phyloP scores from a whole-genome alignment of 192 early-diverging fungal genomes.

The Geranomyces michiganensis region DNA sequence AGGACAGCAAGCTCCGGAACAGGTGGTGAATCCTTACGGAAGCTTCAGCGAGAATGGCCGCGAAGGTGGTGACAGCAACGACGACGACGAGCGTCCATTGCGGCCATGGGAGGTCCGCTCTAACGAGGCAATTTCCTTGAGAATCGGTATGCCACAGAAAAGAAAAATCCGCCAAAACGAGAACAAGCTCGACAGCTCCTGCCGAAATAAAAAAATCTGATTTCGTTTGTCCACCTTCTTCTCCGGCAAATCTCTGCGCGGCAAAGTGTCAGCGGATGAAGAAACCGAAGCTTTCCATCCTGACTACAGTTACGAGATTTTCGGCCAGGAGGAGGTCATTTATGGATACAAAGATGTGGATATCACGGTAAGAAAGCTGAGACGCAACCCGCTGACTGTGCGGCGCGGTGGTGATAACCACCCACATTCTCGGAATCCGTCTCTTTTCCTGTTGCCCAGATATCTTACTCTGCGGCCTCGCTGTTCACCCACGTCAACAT shows the following conservation, averaged over 20 bases:
- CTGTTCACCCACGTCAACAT: constrained; percentile 73
- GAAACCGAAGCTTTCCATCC: constrained; percentile 68
- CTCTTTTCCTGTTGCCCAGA: constrained; percentile 45
- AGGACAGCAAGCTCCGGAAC: too few relatives aligned
- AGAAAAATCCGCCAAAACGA: neutral
- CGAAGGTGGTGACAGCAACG: neutral
- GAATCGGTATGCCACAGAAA: constrained; percentile 1
- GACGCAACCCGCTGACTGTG: too few relatives aligned
- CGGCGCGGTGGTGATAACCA: too few relatives aligned
- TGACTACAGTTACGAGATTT: constrained; percentile 85
- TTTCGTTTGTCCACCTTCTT: too few relatives aligned
- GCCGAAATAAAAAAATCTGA: neutral
- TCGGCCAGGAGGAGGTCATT: constrained; percentile 83
- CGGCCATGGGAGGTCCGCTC: constrained; percentile 6
- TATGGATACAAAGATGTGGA: constrained; percentile 87
- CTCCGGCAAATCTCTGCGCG: neutral
- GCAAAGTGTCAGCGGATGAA: neutral
- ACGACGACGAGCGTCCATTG: neutral
- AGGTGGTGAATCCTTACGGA: too few relatives aligned
- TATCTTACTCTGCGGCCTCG: constrained; percentile 79
- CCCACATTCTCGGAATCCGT: too few relatives aligned
- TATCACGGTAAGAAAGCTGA: constrained; percentile 53
- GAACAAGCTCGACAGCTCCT: neutral
- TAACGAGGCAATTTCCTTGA: constrained; percentile 16
- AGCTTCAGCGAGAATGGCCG: too few relatives aligned